Conservation (phyloP, 148 eudicot species). For the Linanthus parryae region DNA sequence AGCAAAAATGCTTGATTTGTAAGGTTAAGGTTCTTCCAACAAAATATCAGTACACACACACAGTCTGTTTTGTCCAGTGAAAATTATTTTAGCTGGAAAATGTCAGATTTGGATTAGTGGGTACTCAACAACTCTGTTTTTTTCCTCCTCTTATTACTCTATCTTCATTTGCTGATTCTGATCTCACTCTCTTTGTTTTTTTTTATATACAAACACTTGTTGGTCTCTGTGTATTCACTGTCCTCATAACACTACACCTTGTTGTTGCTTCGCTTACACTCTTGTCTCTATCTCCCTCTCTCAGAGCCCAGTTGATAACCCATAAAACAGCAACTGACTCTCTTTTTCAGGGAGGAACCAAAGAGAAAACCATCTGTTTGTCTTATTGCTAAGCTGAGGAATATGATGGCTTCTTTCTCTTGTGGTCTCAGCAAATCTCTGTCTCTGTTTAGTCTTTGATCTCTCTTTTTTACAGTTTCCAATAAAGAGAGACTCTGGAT, state of each 20-base stretch:
- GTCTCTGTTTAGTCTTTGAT: constrained; percentile 3
- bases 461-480: constrained; percentile 7
- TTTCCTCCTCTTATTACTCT: background rate
- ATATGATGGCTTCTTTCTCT: constrained; percentile 21
- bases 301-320: constrained; percentile 1
- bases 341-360: constrained; percentile 16
- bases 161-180: background rate
- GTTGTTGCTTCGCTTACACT: constrained; percentile 29
- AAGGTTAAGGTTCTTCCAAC: background rate
- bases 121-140: constrained; percentile 26
- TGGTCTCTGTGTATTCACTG: constrained; percentile 11
- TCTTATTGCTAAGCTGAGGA: constrained; percentile 27
- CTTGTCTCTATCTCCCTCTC: constrained; percentile 22
- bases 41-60: background rate
- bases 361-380: constrained; percentile 29
- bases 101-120: constrained; percentile 22
- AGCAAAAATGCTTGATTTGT: constrained; percentile 13
- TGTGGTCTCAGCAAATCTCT: constrained; percentile 9
- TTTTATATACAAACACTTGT: constrained; percentile 4
- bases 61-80: background rate
- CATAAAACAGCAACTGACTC: constrained; percentile 24
- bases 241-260: constrained; percentile 18
- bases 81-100: constrained; percentile 14
- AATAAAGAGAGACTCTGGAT: constrained; percentile 12
- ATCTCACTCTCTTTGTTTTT: constrained; percentile 3